phyloP scores from a whole-genome alignment of 2,329 filamentous ascomycete species.

The Ascochyta rabiei region DNA sequence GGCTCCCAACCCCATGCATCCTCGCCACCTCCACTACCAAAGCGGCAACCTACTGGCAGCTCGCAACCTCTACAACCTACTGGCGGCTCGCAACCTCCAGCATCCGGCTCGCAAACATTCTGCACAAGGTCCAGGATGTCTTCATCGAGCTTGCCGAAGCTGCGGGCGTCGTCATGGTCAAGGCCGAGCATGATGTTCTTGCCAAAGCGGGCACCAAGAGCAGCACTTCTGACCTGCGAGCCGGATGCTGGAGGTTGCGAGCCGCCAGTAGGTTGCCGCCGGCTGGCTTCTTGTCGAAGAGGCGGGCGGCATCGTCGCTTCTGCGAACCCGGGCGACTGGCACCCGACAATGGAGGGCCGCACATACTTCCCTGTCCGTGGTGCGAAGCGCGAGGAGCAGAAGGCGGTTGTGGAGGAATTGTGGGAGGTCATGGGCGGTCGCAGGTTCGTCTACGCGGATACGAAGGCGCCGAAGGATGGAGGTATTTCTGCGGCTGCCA shows the following conservation, averaged over 20 bases:
- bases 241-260: no score
- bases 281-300: slow-evolving; percentile 49
- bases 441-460: slow-evolving; percentile 36
- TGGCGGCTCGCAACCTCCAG: no score
- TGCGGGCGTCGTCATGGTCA: slow-evolving; percentile 43
- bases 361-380: slow-evolving; percentile 43
- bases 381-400: slow-evolving; percentile 40
- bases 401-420: slow-evolving; percentile 41
- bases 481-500: background rate
- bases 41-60: no score
- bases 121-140: slow-evolving; percentile 24
- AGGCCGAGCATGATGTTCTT: slow-evolving; percentile 37
- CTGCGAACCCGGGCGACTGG: slow-evolving; percentile 47
- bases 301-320: slow-evolving; percentile 46
- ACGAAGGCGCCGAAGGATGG: slow-evolving; percentile 2
- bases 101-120: no score
- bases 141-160: slow-evolving; percentile 35
- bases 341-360: slow-evolving; percentile 43
- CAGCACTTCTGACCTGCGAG: slow-evolving; percentile 56
- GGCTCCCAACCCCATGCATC: no score
- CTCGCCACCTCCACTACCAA: no score
- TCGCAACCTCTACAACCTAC: no score
- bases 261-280: slow-evolving; percentile 45
- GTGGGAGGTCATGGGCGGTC: slow-evolving; percentile 45
- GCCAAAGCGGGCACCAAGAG: slow-evolving; percentile 35